Conservation (phyloP, 2,329 filamentous ascomycete species). For the Paraconiothyrium sp. region DNA sequence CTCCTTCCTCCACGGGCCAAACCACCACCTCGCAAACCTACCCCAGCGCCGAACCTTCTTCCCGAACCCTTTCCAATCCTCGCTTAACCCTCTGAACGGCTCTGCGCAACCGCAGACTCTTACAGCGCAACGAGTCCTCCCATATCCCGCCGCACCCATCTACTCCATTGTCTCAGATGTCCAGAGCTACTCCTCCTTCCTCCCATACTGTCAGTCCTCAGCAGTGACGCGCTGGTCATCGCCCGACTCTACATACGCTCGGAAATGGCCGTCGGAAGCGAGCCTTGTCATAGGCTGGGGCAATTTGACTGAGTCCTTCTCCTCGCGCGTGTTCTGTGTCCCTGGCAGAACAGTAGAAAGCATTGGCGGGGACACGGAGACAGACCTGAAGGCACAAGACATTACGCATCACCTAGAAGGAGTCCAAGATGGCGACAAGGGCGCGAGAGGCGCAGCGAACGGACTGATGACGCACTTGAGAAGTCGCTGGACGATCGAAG, state of each 20-base stretch:
- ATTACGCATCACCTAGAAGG: slow-evolving; percentile 55
- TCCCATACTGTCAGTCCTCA: slow-evolving; percentile 88
- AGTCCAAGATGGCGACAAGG: neutral
- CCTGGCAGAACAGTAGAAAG: slow-evolving; percentile 79
- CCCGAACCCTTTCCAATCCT: slow-evolving; percentile 54
- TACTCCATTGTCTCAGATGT: slow-evolving; percentile 91
- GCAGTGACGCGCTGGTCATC: slow-evolving; percentile 78
- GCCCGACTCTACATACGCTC: slow-evolving; percentile 58
- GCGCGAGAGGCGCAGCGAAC: slow-evolving; percentile 17
- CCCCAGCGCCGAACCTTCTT: slow-evolving; percentile 54
- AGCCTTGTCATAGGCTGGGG: slow-evolving; percentile 88
- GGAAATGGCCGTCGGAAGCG: slow-evolving; percentile 75
- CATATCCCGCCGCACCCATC: slow-evolving; percentile 74
- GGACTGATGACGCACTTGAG: slow-evolving; percentile 72
- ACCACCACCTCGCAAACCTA: slow-evolving; percentile 16
- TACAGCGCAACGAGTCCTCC: slow-evolving; percentile 77
- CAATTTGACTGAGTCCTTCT: slow-evolving; percentile 83
- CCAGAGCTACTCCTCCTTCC: slow-evolving; percentile 79
- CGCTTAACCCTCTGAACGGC: slow-evolving; percentile 51
- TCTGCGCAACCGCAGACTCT: slow-evolving; percentile 67
- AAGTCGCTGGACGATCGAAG: slow-evolving; percentile 73
- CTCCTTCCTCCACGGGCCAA: slow-evolving; percentile 48
- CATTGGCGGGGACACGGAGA: slow-evolving; percentile 68
- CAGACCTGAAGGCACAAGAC: slow-evolving; percentile 53
- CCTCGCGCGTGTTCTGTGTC: slow-evolving; percentile 79